A percentile compares a stretch with the other conserved stretches of the same genome.
These are phyloP conservation scores for Chaetomiaceae sp. DNA, from an alignment of 2,329 filamentous ascomycete genomes.

Conservation along the genomic window DNA sequence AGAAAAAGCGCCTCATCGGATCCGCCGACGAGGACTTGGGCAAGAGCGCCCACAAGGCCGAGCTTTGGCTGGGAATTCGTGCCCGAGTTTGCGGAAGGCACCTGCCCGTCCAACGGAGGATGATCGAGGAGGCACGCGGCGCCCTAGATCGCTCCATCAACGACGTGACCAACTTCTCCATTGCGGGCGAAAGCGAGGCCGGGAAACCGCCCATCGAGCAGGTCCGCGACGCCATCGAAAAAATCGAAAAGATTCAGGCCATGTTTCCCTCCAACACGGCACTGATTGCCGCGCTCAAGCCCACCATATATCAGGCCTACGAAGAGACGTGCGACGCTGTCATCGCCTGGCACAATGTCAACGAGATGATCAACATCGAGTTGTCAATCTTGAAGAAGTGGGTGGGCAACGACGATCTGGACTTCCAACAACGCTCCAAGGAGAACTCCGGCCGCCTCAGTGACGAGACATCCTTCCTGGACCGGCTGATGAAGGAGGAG, in stretches of 20 bases:
- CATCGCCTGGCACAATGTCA: conserved; percentile 95
- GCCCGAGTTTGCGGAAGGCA: conserved; percentile 80
- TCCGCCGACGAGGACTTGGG: conserved; percentile 56
- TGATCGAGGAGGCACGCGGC: conserved; percentile 78
- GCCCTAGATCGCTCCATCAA: conserved; percentile 73
- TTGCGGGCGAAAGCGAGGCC: conserved; percentile 87
- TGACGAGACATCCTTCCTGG: conserved; percentile 90
- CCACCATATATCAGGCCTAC: conserved; percentile 72
- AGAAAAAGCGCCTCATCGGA: conserved; percentile 92
- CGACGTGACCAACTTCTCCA: conserved; percentile 86
- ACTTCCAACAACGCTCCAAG: conserved; percentile 75
- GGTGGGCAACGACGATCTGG: conserved; percentile 93
- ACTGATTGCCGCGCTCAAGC: conserved; percentile 68
- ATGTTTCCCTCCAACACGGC: conserved; percentile 77
- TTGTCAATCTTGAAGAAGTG: conserved; percentile 86
- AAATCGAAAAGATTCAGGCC: conserved; percentile 83
- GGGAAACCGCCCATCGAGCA: conserved; percentile 85
- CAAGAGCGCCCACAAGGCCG: conserved; percentile 65
- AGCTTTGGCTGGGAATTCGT: conserved; percentile 84
- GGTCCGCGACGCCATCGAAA: conserved; percentile 80
- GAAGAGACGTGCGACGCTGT: conserved; percentile 81
- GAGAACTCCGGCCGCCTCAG: conserved; percentile 69
- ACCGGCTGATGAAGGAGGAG: conserved; percentile 92
- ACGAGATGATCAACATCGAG: conserved; percentile 91
- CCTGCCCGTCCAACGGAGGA: conserved; percentile 74